These are phyloP conservation scores for Paecilomyces variotii DNA, from an alignment of 2,329 filamentous ascomycete species.

Conservation along the genomic window DNA sequence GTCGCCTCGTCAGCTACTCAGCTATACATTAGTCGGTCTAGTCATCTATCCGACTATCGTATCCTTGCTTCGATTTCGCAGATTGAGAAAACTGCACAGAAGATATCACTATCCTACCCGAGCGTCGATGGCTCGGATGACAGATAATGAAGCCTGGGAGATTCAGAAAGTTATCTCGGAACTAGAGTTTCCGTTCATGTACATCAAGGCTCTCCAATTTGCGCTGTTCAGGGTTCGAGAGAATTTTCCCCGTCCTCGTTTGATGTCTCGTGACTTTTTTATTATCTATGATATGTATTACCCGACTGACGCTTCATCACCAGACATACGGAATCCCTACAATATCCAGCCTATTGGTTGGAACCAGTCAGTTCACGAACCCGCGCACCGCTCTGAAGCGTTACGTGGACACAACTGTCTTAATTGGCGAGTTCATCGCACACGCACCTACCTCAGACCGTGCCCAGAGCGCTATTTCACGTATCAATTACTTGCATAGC, in stretches of 20 bases:
- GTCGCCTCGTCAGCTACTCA: slow-evolving; percentile 11
- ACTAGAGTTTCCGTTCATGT: slow-evolving; percentile 50
- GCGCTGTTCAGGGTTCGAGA: slow-evolving; percentile 48
- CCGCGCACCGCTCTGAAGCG: slow-evolving; percentile 44
- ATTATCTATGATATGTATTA: not conserved
- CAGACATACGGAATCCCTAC: slow-evolving; percentile 51
- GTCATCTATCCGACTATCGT: slow-evolving; percentile 21
- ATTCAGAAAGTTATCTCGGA: slow-evolving; percentile 41
- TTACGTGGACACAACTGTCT: slow-evolving; percentile 44
- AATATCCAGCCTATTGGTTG: slow-evolving; percentile 43
- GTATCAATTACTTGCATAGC: slow-evolving; percentile 57
- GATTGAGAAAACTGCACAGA: slow-evolving; percentile 29
- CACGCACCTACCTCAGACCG: slow-evolving; percentile 39
- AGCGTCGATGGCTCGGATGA: slow-evolving; percentile 45
- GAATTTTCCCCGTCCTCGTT: no score
- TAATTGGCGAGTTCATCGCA: slow-evolving; percentile 43
- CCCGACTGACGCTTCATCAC: not conserved
- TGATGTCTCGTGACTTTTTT: not conserved
- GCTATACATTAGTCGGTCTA: slow-evolving; percentile 14
- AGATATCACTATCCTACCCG: slow-evolving; percentile 40
- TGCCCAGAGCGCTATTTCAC: slow-evolving; percentile 46
- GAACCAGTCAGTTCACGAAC: slow-evolving; percentile 43
- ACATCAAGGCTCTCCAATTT: slow-evolving; percentile 47
- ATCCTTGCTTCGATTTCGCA: slow-evolving; percentile 21
- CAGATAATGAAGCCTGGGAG: slow-evolving; percentile 43